Base-by-base conservation (phyloP, 768 basidiomycete genomes). In the Austroboletus festivus region DNA sequence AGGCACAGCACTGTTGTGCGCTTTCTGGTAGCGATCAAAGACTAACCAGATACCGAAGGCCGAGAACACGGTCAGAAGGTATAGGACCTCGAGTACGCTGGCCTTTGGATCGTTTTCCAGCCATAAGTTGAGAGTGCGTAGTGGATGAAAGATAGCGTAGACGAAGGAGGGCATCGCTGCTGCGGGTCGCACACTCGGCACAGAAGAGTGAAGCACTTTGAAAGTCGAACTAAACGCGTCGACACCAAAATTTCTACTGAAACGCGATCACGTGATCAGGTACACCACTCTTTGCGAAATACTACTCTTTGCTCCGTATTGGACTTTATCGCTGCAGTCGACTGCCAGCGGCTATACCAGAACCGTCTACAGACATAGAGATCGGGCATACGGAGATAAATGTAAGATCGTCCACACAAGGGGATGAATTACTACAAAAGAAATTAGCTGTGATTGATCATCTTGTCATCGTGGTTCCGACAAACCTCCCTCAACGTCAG, bases 31-130 rank as follows among this genome's bases (percentile, higher is more conserved):
- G 35, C 87, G 81, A 69, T 81, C 73, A 57, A 83, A 78, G 38
- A 92, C 85, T 22, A 90, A 74, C 74, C 82, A 90, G 52, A 92
- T 89, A 37, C 89, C 88, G 50, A 86, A 72, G 33, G 79, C 86
- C 54, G 89, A 81, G 72, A 86, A 88, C 23, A 82, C 62, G 2
- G 83, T 76, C 21, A 89, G 71, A 26, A 82, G 77, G 68, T 85
- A 86, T 42, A 86, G 52, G 41, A 85, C 73, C 67, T 86, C 85
- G 44, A 82, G 67, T 13, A 78, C 71, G n/a, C 64, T 64, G 56
- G 74, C 67, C 55, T 71, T 77, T 28, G 70, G 71, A 48, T 77
- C 77, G 49, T 74, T 71, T 55, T 75, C 77, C 19, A 72, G 63
- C 70, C 67, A 68, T 38, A 79, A 59, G 51, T 74, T 78, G 50